phyloP scores from a whole-genome alignment of 2,329 filamentous ascomycete genomes.

The Mycosphaerella sp. region DNA sequence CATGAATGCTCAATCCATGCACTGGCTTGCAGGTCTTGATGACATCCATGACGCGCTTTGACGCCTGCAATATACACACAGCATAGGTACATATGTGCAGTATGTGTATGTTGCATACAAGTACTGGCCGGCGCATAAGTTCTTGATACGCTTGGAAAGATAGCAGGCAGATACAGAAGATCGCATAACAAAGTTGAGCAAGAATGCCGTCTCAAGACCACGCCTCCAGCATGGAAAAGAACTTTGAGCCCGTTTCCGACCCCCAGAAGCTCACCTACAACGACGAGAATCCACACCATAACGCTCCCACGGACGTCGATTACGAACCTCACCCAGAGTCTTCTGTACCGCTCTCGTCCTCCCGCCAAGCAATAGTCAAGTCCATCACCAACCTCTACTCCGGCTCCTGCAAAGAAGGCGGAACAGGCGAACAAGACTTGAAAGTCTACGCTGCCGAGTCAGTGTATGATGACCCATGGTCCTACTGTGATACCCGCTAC shows the following conservation, averaged over 20 bases:
- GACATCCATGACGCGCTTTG: constrained; percentile 2
- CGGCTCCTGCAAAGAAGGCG: constrained; percentile 25
- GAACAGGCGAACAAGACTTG: constrained; percentile 41
- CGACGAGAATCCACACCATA: constrained; percentile 18
- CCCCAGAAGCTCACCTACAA: constrained; percentile 32
- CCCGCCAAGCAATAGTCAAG: constrained; percentile 39
- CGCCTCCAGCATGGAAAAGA: neutral
- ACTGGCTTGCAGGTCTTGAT: neutral
- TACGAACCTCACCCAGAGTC: constrained; percentile 40
- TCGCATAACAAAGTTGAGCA: neutral
- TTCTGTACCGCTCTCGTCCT: constrained; percentile 33
- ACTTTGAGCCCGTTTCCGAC: constrained; percentile 12
- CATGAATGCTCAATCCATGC: too few species aligned
- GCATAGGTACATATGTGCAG: neutral
- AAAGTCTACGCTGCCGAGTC: constrained; percentile 43
- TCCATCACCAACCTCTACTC: constrained; percentile 43
- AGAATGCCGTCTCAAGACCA: constrained; percentile 3
- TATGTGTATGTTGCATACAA: too few species aligned
- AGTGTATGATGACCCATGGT: constrained; percentile 45
- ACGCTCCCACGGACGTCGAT: constrained; percentile 34
- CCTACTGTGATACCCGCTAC: constrained; percentile 44
- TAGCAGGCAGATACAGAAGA: neutral
- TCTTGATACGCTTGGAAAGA: too few species aligned
- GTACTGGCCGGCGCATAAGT: too few species aligned
- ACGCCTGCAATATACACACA: neutral